Conservation (phyloP, 495 filamentous ascomycete genomes). For the Tuber indicum region DNA sequence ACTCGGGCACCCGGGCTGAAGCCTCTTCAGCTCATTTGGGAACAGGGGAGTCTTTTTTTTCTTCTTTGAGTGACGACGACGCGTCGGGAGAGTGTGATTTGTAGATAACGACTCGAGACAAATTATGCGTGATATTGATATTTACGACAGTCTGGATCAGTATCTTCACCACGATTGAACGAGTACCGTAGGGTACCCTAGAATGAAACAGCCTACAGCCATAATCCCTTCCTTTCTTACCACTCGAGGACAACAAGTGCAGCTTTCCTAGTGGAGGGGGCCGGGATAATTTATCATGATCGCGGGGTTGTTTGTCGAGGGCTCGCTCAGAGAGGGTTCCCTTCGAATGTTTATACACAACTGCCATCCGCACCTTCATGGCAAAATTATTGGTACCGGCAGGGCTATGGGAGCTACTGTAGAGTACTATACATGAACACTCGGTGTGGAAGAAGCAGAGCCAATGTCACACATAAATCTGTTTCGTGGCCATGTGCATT, state of each 20-base stretch:
- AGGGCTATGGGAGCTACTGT: neutral
- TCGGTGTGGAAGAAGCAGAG: neutral
- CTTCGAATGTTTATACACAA: neutral
- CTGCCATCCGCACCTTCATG: neutral
- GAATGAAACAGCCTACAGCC: neutral
- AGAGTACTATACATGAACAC: neutral
- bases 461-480: neutral
- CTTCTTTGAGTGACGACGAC: neutral
- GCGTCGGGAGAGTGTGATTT: neutral
- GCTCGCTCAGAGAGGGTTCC: neutral
- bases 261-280: neutral
- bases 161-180: neutral
- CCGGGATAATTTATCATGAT: neutral
- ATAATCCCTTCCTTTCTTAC: neutral
- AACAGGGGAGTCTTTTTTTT: neutral
- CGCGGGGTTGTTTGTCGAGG: neutral
- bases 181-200: too few species aligned
- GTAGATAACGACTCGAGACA: constrained; percentile 2
- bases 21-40: neutral
- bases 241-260: neutral
- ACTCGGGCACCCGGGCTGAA: neutral
- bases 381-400: neutral
- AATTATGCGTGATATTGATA: neutral
- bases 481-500: neutral
- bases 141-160: neutral